Evolutionary conservation across 495 filamentous ascomycete genomes (phyloP).

Genomic region (Pseudoneurospora amorphoporcata): DNA sequence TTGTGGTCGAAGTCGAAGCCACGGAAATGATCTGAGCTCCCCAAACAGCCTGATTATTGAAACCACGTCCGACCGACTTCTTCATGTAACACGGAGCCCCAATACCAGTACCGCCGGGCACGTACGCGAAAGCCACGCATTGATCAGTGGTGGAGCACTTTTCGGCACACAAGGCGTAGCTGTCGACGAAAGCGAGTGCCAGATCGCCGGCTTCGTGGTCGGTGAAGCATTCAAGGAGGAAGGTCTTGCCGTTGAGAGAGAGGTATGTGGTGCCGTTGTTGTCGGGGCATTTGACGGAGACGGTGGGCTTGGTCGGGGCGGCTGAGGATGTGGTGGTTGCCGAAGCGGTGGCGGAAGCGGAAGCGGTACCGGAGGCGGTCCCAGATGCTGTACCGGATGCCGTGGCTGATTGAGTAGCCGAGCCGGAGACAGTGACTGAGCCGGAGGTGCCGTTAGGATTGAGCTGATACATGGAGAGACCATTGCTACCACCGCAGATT

Average conservation of each 20-base stretch:
- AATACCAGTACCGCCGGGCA: neutral
- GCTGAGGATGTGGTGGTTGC: neutral
- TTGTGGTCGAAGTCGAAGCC: neutral
- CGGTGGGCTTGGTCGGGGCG: neutral
- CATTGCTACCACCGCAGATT: slow-evolving; percentile 16
- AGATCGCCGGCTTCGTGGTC: slow-evolving; percentile 4
- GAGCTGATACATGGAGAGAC: slow-evolving; percentile 24
- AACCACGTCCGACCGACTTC: slow-evolving; percentile 1
- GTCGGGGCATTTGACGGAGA: slow-evolving; percentile 4
- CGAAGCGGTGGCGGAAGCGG: neutral
- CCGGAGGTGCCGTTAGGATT: neutral
- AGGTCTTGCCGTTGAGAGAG: slow-evolving; percentile 3
- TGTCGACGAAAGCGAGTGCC: neutral
- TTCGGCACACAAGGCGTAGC: slow-evolving; percentile 4
- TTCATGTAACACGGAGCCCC: slow-evolving; percentile 9
- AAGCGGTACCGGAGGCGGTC: neutral
- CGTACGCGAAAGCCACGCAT: slow-evolving; percentile 7
- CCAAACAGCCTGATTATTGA: slow-evolving; percentile 5
- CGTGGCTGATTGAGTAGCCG: slow-evolving; percentile 3
- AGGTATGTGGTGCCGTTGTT: neutral
- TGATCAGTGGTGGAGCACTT: slow-evolving; percentile 1
- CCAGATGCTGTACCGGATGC: neutral
- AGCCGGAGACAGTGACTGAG: slow-evolving; percentile 5
- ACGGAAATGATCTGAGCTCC: slow-evolving; percentile 3
- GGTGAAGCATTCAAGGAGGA: slow-evolving; percentile 8